These are phyloP conservation scores for Ophiocordyceps camponoti-saundersi DNA, from an alignment of 2,329 filamentous ascomycete genomes.

Conservation along the genomic window DNA sequence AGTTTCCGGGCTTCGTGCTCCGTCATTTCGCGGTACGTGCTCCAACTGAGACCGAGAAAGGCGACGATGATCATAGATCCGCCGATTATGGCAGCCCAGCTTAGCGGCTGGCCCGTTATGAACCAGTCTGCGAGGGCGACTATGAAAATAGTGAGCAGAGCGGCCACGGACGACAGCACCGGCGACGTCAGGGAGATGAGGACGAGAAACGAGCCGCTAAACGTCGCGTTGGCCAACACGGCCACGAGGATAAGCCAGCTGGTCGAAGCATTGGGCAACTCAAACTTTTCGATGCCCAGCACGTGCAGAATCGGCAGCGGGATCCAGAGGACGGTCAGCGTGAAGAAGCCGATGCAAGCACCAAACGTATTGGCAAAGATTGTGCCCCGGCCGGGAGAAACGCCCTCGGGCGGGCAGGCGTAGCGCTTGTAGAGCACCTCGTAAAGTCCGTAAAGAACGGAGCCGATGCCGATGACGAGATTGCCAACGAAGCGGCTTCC, in stretches of 20 bases:
- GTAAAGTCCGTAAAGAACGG: slow-evolving; percentile 88
- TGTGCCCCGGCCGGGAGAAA: slow-evolving; percentile 71
- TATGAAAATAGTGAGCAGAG: slow-evolving; percentile 89
- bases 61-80: slow-evolving; percentile 76
- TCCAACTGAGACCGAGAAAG: slow-evolving; percentile 76
- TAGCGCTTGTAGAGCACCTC: slow-evolving; percentile 91
- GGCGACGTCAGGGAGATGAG: slow-evolving; percentile 86
- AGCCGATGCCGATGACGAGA: slow-evolving; percentile 77
- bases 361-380: slow-evolving; percentile 92
- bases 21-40: slow-evolving; percentile 83
- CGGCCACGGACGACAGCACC: slow-evolving; percentile 81
- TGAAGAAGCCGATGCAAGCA: slow-evolving; percentile 73
- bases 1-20: slow-evolving; percentile 55
- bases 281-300: slow-evolving; percentile 65
- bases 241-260: slow-evolving; percentile 67
- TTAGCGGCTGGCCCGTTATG: slow-evolving; percentile 61
- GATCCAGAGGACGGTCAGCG: slow-evolving; percentile 76
- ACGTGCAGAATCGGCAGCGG: slow-evolving; percentile 73
- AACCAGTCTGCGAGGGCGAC: slow-evolving; percentile 86
- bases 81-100: slow-evolving; percentile 60
- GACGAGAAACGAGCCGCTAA: slow-evolving; percentile 84
- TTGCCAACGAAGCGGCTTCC: slow-evolving; percentile 67
- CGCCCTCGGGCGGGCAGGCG: slow-evolving; percentile 85
- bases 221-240: slow-evolving; percentile 74
- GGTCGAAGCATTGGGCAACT: slow-evolving; percentile 59